Conservation (phyloP, 805 yeast genomes). For the Tetrapisispora iriomotensis region DNA sequence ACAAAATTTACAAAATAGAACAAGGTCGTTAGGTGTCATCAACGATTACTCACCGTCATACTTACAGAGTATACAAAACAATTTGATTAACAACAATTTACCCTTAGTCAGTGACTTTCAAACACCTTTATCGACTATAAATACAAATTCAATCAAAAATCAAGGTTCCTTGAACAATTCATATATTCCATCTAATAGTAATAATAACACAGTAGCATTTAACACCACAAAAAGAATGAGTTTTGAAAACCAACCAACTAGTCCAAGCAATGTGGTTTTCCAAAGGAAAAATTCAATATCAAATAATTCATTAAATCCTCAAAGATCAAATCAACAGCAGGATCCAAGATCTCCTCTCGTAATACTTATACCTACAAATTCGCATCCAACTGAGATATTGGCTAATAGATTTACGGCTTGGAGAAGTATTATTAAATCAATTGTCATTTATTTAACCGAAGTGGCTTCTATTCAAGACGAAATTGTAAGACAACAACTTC, state of each 20-base stretch:
- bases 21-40: slow-evolving; percentile 2
- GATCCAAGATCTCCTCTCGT: slow-evolving; percentile 43
- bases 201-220: background rate
- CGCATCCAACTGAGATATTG: slow-evolving; percentile 79
- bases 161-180: background rate
- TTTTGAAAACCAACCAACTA: background rate
- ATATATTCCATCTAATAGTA: background rate
- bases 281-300: background rate
- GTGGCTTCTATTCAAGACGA: slow-evolving; percentile 83
- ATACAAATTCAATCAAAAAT: background rate
- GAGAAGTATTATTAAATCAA: slow-evolving; percentile 68
- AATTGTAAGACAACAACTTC: slow-evolving; percentile 68
- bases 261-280: background rate
- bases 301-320: background rate
- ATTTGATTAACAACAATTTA: slow-evolving; percentile 10
- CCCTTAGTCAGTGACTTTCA: background rate
- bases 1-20: slow-evolving; percentile 28
- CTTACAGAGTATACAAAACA: slow-evolving; percentile 5
- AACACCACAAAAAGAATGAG: background rate
- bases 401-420: slow-evolving; percentile 81
- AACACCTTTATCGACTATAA: background rate
- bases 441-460: slow-evolving; percentile 68
- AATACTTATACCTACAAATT: slow-evolving; percentile 44
- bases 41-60: background rate
- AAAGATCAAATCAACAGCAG: slow-evolving; percentile 5